Base-by-base conservation (phyloP, 305 asterid species). In the Fraxinus baroniana region DNA sequence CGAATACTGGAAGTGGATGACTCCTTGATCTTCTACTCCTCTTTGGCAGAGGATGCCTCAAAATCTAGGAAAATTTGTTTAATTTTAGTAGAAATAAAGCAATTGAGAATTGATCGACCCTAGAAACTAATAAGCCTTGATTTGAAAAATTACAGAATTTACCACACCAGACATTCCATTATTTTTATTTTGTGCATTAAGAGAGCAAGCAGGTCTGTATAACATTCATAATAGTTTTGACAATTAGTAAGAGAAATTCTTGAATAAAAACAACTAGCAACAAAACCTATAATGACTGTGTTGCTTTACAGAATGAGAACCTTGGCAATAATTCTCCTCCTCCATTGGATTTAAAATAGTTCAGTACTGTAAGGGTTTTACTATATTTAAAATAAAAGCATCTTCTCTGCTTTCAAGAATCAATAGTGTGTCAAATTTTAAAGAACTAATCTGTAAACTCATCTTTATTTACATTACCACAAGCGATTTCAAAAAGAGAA, bases 1-100 rank as follows among this genome's bases (percentile, higher is more conserved):
- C 92, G 80, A 94, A 91, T 71, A 85, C 80, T 73, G 98, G 99
- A 80, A 94, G 95, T 46, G 90, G 95, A 73, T 91, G 94, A 81
- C 89, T 91, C 87, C 89, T 90, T 26, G 97, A 92, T 87, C 92
- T 91, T 86, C 93, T 86, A 62, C 30, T 26, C 30, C 86, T 89
- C 87, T 85, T 92, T 1, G 86, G 77, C 2, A 89, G 93, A 79
- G 97, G 93, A 83, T 84, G 97, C 88, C 91, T 93, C 86, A 92
- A 90, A 79, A 96, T 95, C 99, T 96, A 97, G 46, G 85, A 82
- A 60, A 87, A 20, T 18, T 28, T 76, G 39, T 22, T 74, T 46
- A 78, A 44, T 49, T 68, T 87, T 68, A 76, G 60, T 71, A 76
- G 18, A 4, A 57, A 74, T 9, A 49, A 79, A 78, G 57, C 5